Evolutionary conservation across 2,329 filamentous ascomycete genomes (phyloP).

Genomic region (Thelonectria discophora): DNA sequence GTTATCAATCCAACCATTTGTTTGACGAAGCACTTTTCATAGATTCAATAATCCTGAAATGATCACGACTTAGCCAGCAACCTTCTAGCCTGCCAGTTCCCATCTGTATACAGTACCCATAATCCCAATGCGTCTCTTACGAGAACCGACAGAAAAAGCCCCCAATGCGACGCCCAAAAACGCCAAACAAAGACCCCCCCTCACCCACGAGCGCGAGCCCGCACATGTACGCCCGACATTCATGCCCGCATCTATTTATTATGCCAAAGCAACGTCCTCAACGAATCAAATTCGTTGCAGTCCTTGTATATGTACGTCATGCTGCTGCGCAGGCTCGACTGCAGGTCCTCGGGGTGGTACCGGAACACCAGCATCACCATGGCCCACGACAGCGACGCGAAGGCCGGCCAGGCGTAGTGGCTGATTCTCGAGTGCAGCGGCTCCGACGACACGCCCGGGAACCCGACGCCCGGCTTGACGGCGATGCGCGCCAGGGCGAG

Average conservation of each 20-base stretch:
- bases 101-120: slow-evolving; percentile 22
- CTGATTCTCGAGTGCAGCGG: slow-evolving; percentile 60
- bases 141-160: background rate
- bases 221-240: no score
- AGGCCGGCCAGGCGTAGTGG: slow-evolving; percentile 87
- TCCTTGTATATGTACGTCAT: slow-evolving; percentile 98
- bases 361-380: slow-evolving; percentile 95
- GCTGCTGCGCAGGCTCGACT: slow-evolving; percentile 89
- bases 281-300: slow-evolving; percentile 87
- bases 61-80: slow-evolving; percentile 17
- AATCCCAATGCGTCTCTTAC: slow-evolving; percentile 11
- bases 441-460: slow-evolving; percentile 61
- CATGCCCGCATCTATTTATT: slow-evolving; percentile 68
- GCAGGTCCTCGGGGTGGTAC: slow-evolving; percentile 89
- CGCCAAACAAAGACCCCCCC: slow-evolving; percentile 14
- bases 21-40: no score
- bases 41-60: no score
- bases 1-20: no score
- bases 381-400: slow-evolving; percentile 91
- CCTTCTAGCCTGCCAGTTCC: slow-evolving; percentile 17
- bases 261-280: slow-evolving; percentile 86
- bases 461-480: slow-evolving; percentile 69
- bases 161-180: slow-evolving; percentile 30
- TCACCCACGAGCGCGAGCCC: slow-evolving; percentile 5
- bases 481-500: slow-evolving; percentile 85